Base-by-base conservation (phyloP, 139 green algal species). In the Gonium pectorale region DNA sequence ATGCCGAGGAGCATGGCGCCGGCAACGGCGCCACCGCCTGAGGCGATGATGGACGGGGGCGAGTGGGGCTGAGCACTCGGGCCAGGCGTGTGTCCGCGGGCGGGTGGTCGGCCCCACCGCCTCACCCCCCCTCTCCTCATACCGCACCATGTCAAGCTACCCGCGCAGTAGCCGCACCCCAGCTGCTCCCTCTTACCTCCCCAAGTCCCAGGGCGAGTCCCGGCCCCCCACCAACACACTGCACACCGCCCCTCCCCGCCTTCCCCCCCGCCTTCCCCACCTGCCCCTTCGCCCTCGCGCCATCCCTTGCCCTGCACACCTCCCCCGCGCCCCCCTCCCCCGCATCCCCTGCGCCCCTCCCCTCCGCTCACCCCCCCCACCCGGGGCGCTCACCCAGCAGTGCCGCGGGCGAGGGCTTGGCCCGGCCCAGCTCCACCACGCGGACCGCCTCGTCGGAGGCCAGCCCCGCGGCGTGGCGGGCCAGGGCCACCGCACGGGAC, bases 381-480 rank as follows among this genome's bases (percentile, higher is more conserved):
- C 49, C n/a, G 37, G 11, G 4, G 40, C 63, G 22, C 70, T 44
- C 75, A 82, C 75, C 59, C 41, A 95, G 63, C 41, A 95, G 80
- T 24, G 70, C 80, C 63, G 95, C 68, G 1, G 92, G 89, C 2
- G 86, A 93, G n/a, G 52, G 68, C 46, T 74, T 59, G 8, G 83
- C 83, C 44, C 77, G 75, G 62, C 91, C 92, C 22, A 97, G 52
- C 79, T 97, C 94, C 60, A 91, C 1, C 27, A 95, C 43, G 0
- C 74, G 81, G 27, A 94, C 86, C 49, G 67, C 46, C 77, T 94
- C 90, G 3, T 86, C 85, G 11, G 86, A 40, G 59, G 31, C 11
- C 31, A 91, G 81, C 27, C 81, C 88, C 19, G 96, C 96, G 27
- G 89, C 86, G 71, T 95, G 79, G 86, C 97, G 97, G 31, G 94